Conservation (phyloP, 176 grass and related monocot species). For the Themeda triandra region DNA sequence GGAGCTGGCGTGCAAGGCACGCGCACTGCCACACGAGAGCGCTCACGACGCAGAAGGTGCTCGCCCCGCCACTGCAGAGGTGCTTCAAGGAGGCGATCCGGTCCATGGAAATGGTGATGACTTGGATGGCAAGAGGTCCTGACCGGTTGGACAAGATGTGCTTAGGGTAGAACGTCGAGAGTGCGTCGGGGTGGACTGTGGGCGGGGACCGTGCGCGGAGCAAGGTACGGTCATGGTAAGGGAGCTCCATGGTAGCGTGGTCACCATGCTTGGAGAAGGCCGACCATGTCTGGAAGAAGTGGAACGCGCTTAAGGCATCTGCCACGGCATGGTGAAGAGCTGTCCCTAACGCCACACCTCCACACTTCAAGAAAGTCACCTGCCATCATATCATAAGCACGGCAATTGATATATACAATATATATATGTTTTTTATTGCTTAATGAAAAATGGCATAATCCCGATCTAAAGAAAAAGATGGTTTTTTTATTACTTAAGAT, state of each 20-base stretch:
- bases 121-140: not conserved
- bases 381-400: not conserved
- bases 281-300: not conserved
- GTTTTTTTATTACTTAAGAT: rapidly evolving
- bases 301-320: not conserved
- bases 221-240: not conserved
- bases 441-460: too few relatives aligned
- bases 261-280: not conserved
- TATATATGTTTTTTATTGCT: too few relatives aligned
- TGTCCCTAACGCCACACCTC: not conserved
- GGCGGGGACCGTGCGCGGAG: not conserved
- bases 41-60: slow-evolving; percentile 26
- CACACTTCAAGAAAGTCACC: not conserved
- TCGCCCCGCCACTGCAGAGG: not conserved
- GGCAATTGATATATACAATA: too few relatives aligned
- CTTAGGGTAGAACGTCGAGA: not conserved
- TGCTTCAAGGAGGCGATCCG: slow-evolving; percentile 8
- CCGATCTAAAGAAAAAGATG: too few relatives aligned
- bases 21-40: slow-evolving; percentile 37
- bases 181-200: not conserved
- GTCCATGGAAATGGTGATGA: slow-evolving; percentile 17
- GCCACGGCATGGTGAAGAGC: not conserved
- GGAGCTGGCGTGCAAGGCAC: slow-evolving; percentile 2
- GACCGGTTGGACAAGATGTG: not conserved
- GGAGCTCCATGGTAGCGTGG: not conserved